Evolutionary conservation across 1,284 basidiomycete genomes (phyloP), one percentile per base, ranked within the genome.

Genomic region (Cutaneotrichosporon spelunceum): DNA sequence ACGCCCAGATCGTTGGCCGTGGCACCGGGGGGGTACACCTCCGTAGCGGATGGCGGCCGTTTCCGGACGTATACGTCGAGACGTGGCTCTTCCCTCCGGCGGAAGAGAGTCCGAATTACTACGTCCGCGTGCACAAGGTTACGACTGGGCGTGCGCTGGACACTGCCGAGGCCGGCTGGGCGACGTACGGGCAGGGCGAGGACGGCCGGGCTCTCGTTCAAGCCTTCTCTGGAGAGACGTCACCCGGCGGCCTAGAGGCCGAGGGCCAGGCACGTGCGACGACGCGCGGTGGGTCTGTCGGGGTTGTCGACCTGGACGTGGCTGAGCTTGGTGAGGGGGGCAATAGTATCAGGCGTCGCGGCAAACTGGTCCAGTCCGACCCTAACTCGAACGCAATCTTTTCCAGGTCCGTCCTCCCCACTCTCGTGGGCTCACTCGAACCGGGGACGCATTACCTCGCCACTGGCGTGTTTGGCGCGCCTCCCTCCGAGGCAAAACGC

Each of bases 371-470:
- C 27, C 82, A 88, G 52, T 85, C 84, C 24, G 88, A 89, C 72
- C 85, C 88, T 29, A 89, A 89, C 75, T 83, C 87, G 33, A 89
- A 88, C 71, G 74, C 89, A 69, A 84, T 89, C 68, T 85, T 85
- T 39, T 82, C 87, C 5, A 80, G 88, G 26, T 85, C 87, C 33
- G 83, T 88, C 14, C 73, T 89, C 62, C 88, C 88, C 4, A 87
- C 85, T 30, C 80, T 89, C 39, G 64, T 84, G 63, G 85, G 81
- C 2, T 80, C 82, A 42, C 81, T 86, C 60, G 74, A 75, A 29
- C 69, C 79, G 2, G 76, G 79, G 6, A 75, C 76, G 13, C 76
- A 81, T 14, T 88, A 86, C 87, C 71, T 88, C 33, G 83, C 85
- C n/a, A 87, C 87, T 3, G 87, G 82, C 3, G 84, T 90, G 7